phyloP scores from a whole-genome alignment of 2,329 filamentous ascomycete genomes.

The Leptographium procerum region DNA sequence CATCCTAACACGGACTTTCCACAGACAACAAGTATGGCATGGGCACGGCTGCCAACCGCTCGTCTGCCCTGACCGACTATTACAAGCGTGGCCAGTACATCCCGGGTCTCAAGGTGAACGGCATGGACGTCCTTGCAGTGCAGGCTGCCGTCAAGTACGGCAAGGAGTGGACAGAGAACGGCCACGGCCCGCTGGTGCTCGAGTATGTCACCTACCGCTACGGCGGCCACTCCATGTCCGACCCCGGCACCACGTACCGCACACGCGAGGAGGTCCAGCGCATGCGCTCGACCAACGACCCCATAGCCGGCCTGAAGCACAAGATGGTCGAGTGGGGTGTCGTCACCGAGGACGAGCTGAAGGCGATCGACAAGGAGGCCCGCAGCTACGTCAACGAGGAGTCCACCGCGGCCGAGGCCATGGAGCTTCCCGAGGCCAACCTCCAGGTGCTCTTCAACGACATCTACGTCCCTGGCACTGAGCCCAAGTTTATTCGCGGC shows the following conservation, averaged over 20 bases:
- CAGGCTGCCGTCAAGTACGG: slow-evolving; percentile 93
- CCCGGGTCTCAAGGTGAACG: slow-evolving; percentile 97
- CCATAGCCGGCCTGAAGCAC: slow-evolving; percentile 95
- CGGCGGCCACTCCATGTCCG: slow-evolving; percentile 99
- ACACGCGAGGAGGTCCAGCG: slow-evolving; percentile 99
- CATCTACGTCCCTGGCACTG: slow-evolving; percentile 81
- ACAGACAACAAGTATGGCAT: slow-evolving; percentile 99
- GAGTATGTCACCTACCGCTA: slow-evolving; percentile 99
- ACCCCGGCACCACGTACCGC: slow-evolving; percentile 97
- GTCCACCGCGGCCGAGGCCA: slow-evolving; percentile 81
- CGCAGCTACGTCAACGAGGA: slow-evolving; percentile 76
- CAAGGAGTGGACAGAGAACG: slow-evolving; percentile 72
- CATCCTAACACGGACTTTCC: too few relatives aligned
- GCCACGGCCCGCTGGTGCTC: slow-evolving; percentile 88
- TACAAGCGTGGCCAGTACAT: slow-evolving; percentile 99
- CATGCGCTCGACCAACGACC: slow-evolving; percentile 98
- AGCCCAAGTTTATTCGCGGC: slow-evolving; percentile 81
- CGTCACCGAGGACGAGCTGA: slow-evolving; percentile 86
- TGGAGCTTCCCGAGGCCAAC: slow-evolving; percentile 68
- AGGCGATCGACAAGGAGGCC: slow-evolving; percentile 89
- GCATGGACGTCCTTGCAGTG: slow-evolving; percentile 97
- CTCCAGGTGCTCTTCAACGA: slow-evolving; percentile 87
- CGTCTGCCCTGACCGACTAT: slow-evolving; percentile 95
- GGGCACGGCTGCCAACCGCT: slow-evolving; percentile 91
- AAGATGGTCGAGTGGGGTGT: slow-evolving; percentile 96